Evolutionary conservation across 2,329 filamentous ascomycete genomes (phyloP).

Genomic region (Exophiala viscosa): DNA sequence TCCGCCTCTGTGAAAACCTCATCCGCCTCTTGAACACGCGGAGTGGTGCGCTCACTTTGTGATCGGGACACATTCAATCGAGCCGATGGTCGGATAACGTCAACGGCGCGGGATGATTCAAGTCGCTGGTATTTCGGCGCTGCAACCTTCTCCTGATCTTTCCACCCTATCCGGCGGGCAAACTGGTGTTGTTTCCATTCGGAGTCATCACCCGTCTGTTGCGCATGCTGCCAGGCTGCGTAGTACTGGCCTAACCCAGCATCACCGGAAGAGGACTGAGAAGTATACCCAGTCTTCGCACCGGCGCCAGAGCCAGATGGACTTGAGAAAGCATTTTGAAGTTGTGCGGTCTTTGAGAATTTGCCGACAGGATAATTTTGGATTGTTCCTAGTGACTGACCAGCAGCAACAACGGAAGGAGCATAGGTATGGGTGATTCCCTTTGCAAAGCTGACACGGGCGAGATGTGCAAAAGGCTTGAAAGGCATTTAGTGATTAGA

Average conservation of each 20-base stretch:
- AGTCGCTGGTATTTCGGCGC: constrained; percentile 30
- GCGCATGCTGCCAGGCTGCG: constrained; percentile 78
- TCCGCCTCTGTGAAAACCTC: constrained; percentile 46
- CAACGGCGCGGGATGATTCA: constrained; percentile 25
- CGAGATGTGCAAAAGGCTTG: constrained; percentile 72
- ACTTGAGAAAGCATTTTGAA: constrained; percentile 73
- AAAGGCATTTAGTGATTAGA: constrained; percentile 81
- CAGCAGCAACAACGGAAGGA: constrained; percentile 93
- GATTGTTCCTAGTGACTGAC: constrained; percentile 66
- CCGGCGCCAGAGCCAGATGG: constrained; percentile 50
- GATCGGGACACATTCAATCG: constrained; percentile 41
- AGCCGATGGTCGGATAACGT: constrained; percentile 23
- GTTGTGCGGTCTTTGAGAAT: constrained; percentile 57
- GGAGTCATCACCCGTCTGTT: constrained; percentile 64
- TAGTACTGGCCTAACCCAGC: constrained; percentile 84
- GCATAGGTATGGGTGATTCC: constrained; percentile 97
- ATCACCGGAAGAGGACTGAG: constrained; percentile 46
- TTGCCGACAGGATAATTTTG: constrained; percentile 48
- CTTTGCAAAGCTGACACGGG: constrained; percentile 96
- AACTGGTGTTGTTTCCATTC: constrained; percentile 94
- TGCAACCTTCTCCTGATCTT: constrained; percentile 50
- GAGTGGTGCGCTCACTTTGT: constrained; percentile 54
- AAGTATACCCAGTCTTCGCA: constrained; percentile 56
- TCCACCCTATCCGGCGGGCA: constrained; percentile 85
- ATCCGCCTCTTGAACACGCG: constrained; percentile 58